Conservation (phyloP, 148 eudicot genomes). For the Amaranthus cruentus region DNA sequence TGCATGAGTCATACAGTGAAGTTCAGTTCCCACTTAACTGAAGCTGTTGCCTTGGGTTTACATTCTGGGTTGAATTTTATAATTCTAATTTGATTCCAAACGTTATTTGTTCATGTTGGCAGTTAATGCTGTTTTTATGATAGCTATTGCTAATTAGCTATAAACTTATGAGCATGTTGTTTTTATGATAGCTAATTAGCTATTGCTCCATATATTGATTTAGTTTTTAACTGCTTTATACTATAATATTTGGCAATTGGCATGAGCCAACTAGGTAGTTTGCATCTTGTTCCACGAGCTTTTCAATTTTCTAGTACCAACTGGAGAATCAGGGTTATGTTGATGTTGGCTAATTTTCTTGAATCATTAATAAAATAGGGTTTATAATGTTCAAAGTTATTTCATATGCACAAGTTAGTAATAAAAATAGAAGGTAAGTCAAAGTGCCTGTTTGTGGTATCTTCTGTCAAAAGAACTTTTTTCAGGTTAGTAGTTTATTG, state of each 20-base stretch:
- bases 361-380: not conserved
- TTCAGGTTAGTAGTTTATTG: not conserved
- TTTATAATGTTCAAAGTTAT: not conserved
- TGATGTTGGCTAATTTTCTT: not conserved
- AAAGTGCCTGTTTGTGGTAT: not conserved
- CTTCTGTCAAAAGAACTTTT: not conserved
- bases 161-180: not conserved
- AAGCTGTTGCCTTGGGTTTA: not conserved
- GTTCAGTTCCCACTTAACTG: not conserved
- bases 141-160: not conserved
- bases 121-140: not conserved
- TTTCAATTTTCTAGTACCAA: not conserved
- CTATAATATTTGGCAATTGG: not conserved
- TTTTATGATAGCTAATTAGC: not conserved
- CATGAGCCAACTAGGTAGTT: not conserved
- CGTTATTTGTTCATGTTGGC: too few species aligned
- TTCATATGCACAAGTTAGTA: too few species aligned
- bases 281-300: not conserved
- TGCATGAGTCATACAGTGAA: conserved; percentile 5
- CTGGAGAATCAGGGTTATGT: not conserved
- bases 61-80: conserved; percentile 1
- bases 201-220: not conserved
- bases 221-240: not conserved
- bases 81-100: not conserved
- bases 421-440: too few species aligned